phyloP scores from a whole-genome alignment of 495 filamentous ascomycete genomes.

The Penicillium coprophilum region DNA sequence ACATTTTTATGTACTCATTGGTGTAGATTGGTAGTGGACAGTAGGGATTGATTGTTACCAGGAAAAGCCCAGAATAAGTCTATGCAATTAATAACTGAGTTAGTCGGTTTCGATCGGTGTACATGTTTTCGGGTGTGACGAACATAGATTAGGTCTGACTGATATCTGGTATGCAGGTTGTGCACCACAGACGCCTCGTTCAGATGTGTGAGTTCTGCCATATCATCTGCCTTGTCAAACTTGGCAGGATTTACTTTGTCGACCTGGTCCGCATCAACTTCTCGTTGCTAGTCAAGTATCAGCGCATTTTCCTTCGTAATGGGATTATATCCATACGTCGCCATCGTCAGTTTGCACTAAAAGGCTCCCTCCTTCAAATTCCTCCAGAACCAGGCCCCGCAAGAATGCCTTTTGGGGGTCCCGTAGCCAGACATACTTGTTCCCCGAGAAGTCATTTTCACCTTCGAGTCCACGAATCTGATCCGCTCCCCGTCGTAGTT shows the following conservation, averaged over 20 bases:
- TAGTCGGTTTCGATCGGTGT: constrained; percentile 9
- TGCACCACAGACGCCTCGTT: constrained; percentile 98
- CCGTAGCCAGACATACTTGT: constrained; percentile 94
- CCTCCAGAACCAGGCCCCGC: constrained; percentile 86
- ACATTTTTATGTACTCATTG: constrained; percentile 96
- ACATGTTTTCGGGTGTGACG: constrained; percentile 25
- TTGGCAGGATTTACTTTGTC: constrained; percentile 99
- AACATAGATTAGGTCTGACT: constrained; percentile 91
- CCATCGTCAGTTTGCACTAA: constrained; percentile 94
- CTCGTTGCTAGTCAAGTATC: constrained; percentile 65
- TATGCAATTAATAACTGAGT: constrained; percentile 28
- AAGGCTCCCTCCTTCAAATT: constrained; percentile 63
- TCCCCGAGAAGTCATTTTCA: constrained; percentile 98
- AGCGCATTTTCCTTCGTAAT: neutral
- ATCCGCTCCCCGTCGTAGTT: constrained; percentile 63
- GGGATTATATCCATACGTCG: constrained; percentile 55
- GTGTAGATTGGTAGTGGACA: constrained; percentile 93
- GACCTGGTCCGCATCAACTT: constrained; percentile 77
- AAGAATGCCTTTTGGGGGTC: constrained; percentile 86
- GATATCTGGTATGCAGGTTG: constrained; percentile 91
- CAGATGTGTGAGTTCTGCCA: constrained; percentile 96
- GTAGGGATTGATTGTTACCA: constrained; percentile 97
- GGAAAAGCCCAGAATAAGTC: constrained; percentile 96
- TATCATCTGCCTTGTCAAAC: constrained; percentile 98
- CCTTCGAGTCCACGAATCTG: constrained; percentile 78